Percentiles rank a stretch among this genome's conserved stretches.
Evolutionary conservation across 176 grass and related monocot species (phyloP).

Genomic region (Raddia guianensis): DNA sequence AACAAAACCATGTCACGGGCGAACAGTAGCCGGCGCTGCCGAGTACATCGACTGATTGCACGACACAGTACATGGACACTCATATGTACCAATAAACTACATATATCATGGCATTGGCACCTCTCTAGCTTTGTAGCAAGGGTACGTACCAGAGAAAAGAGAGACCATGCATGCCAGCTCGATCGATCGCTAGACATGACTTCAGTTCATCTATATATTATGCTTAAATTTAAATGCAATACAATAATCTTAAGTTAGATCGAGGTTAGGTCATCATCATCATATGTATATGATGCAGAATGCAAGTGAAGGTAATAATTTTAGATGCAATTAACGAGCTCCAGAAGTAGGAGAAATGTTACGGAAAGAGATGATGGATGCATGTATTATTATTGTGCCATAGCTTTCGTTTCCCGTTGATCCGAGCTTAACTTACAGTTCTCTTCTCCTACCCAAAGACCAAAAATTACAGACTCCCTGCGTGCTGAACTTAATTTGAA

Average conservation of each 20-base stretch:
- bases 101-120: conserved; percentile 20
- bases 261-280: background rate
- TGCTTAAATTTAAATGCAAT: too few relatives aligned
- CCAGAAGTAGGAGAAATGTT: background rate
- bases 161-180: background rate
- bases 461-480: conserved; percentile 35
- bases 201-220: background rate
- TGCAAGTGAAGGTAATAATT: background rate
- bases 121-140: conserved; percentile 1
- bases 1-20: conserved; percentile 57
- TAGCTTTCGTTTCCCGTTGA: conserved; percentile 36
- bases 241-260: background rate
- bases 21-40: conserved; percentile 46
- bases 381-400: conserved; percentile 48
- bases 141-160: conserved; percentile 4
- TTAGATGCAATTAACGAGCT: background rate
- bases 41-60: conserved; percentile 55
- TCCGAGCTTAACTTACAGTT: conserved; percentile 53
- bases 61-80: conserved; percentile 38
- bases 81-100: conserved; percentile 31
- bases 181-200: background rate
- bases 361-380: conserved; percentile 25
- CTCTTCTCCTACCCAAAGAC: conserved; percentile 36
- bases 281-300: background rate
- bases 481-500: background rate